A percentile compares a stretch with the other conserved stretches of the same genome.
phyloP scores from a whole-genome alignment of 129 eudicot species.

The Pseudognaphalium luteoalbum region DNA sequence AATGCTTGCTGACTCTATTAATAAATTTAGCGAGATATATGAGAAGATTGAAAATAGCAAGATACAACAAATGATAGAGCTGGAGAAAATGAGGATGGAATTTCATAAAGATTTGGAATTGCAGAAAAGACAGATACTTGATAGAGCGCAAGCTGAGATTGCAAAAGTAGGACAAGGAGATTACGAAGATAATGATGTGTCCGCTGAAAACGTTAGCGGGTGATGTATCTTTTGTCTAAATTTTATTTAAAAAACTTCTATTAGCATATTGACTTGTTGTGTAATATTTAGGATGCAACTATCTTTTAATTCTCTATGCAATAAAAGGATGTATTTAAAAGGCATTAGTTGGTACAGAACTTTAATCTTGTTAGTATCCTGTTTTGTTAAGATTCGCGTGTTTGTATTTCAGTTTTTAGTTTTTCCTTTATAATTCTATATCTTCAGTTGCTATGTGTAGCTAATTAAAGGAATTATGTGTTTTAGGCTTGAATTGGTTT shows the following conservation, averaged over 20 bases:
- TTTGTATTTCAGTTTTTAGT: background rate
- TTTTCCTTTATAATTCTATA: background rate
- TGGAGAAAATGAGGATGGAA: slow-evolving; percentile 79
- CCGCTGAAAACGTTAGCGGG: slow-evolving; percentile 52
- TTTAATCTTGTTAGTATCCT: slow-evolving; percentile 8
- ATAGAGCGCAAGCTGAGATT: slow-evolving; percentile 73
- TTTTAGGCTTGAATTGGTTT: background rate
- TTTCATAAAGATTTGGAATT: slow-evolving; percentile 68
- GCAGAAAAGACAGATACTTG: slow-evolving; percentile 76
- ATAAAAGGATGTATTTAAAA: slow-evolving; percentile 30
- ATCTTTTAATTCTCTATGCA: slow-evolving; percentile 22
- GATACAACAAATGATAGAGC: slow-evolving; percentile 68
- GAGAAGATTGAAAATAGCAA: slow-evolving; percentile 63
- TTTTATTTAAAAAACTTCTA: slow-evolving; percentile 19
- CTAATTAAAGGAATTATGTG: background rate
- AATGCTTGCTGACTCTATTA: slow-evolving; percentile 71
- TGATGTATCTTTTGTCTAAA: slow-evolving; percentile 36
- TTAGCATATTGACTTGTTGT: slow-evolving; percentile 43
- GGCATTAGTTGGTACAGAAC: slow-evolving; percentile 18
- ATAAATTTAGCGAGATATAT: slow-evolving; percentile 66
- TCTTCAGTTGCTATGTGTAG: background rate
- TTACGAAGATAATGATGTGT: slow-evolving; percentile 54
- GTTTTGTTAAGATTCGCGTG: slow-evolving; percentile 7
- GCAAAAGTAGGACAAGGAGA: slow-evolving; percentile 55
- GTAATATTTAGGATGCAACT: slow-evolving; percentile 33